phyloP scores from a whole-genome alignment of 768 basidiomycete genomes.

The Tricholoma bakamatsutake region DNA sequence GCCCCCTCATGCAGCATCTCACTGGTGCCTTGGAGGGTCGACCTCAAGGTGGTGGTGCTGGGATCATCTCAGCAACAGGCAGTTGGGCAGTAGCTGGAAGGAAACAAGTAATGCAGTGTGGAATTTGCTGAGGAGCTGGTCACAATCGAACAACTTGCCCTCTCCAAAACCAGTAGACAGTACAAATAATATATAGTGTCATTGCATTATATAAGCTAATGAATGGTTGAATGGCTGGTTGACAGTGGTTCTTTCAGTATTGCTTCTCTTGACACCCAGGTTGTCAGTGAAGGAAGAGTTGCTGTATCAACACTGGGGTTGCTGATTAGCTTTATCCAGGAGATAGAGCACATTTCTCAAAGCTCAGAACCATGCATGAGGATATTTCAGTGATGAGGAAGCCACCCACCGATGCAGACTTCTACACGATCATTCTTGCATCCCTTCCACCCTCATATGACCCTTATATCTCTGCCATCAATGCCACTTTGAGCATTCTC shows the following conservation, averaged over 20 bases:
- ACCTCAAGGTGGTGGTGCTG: constrained; percentile 8
- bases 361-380: constrained; percentile 22
- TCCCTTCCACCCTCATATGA: constrained; percentile 31
- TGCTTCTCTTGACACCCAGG: background rate
- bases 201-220: background rate
- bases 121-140: constrained; percentile 6
- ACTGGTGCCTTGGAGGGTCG: constrained; percentile 14
- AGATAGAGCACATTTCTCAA: constrained; percentile 12
- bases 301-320: too few species aligned
- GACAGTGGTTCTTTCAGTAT: background rate
- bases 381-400: constrained; percentile 28
- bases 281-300: background rate
- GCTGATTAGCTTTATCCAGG: too few species aligned
- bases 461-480: constrained; percentile 23
- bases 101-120: constrained; percentile 1
- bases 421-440: constrained; percentile 26
- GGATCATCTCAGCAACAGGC: background rate
- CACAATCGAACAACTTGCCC: constrained; percentile 9
- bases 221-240: background rate
- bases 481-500: constrained; percentile 14
- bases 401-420: constrained; percentile 23
- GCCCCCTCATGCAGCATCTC: constrained; percentile 10
- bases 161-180: too few species aligned
- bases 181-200: too few species aligned
- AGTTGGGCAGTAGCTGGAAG: background rate